Percentiles rank a stretch among this genome's conserved stretches.
phyloP scores from a whole-genome alignment of 441 rosid species.

The Omphalea diandra region DNA sequence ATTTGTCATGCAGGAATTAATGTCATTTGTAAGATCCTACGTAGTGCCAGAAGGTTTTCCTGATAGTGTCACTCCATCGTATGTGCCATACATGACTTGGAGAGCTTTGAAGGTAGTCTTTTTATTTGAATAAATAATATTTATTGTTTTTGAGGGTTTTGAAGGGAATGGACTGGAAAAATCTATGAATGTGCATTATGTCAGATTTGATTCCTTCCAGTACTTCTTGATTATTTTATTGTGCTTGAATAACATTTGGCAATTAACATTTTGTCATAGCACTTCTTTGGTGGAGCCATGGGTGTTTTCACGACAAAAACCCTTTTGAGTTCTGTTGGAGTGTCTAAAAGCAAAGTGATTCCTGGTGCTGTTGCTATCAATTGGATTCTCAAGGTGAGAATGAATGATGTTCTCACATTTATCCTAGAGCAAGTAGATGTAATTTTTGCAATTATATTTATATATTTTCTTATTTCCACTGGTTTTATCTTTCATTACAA shows the following conservation, averaged over 20 bases:
- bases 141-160: background rate
- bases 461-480: background rate
- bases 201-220: slow-evolving; percentile 10
- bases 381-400: slow-evolving; percentile 92
- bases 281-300: slow-evolving; percentile 99
- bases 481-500: background rate
- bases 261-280: slow-evolving; percentile 37
- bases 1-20: slow-evolving; percentile 57
- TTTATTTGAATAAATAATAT: background rate
- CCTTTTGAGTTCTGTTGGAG: slow-evolving; percentile 87
- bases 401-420: background rate
- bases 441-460: background rate
- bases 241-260: background rate
- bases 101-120: slow-evolving; percentile 83
- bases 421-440: background rate
- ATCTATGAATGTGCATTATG: background rate
- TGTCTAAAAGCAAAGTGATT: slow-evolving; percentile 64
- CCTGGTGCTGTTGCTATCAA: slow-evolving; percentile 96
- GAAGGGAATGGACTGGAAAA: too few relatives aligned
- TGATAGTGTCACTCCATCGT: slow-evolving; percentile 76
- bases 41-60: slow-evolving; percentile 99
- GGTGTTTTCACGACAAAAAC: slow-evolving; percentile 97
- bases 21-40: slow-evolving; percentile 84
- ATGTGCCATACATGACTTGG: slow-evolving; percentile 96
- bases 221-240: slow-evolving; percentile 1